Percentiles rank a stretch among this genome's conserved stretches.
Evolutionary conservation across 805 yeast species (phyloP).

Genomic region (Saccharomycopsis babjevae): DNA sequence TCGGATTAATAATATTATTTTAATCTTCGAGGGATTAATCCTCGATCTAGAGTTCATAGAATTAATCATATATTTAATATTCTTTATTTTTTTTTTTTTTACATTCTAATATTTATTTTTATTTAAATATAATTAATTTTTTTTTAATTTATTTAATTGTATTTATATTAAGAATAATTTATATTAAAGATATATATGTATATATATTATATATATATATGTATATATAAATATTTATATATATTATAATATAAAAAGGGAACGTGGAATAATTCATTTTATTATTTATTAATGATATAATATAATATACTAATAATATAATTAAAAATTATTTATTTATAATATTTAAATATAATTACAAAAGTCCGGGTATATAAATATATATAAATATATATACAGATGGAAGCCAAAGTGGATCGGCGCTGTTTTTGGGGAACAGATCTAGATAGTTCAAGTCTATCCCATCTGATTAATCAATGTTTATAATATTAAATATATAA

Average conservation of each 20-base stretch:
- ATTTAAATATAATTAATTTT: too few relatives aligned
- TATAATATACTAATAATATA: background rate
- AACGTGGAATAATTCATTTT: background rate
- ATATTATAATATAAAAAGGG: background rate
- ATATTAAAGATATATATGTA: background rate
- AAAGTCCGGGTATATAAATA: constrained; percentile 1
- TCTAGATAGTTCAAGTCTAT: constrained; percentile 14
- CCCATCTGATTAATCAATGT: constrained; percentile 4
- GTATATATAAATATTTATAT: constrained; percentile 1
- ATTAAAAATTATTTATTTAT: background rate
- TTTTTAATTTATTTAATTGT: too few relatives aligned
- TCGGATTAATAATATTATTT: background rate
- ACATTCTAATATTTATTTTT: too few relatives aligned
- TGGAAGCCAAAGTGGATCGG: constrained; percentile 15
- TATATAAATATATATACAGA: constrained; percentile 3
- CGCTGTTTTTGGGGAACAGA: constrained; percentile 13
- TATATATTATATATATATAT: background rate
- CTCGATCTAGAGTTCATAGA: too few relatives aligned
- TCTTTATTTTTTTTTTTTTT: too few relatives aligned
- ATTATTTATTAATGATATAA: background rate
- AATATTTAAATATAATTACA: background rate
- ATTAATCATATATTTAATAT: too few relatives aligned
- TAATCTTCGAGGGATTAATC: background rate
- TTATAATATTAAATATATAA: too few relatives aligned
- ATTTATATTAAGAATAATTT: background rate